Evolutionary conservation across 2,329 filamentous ascomycete species (phyloP).

Genomic region (Neonectria coccinea): DNA sequence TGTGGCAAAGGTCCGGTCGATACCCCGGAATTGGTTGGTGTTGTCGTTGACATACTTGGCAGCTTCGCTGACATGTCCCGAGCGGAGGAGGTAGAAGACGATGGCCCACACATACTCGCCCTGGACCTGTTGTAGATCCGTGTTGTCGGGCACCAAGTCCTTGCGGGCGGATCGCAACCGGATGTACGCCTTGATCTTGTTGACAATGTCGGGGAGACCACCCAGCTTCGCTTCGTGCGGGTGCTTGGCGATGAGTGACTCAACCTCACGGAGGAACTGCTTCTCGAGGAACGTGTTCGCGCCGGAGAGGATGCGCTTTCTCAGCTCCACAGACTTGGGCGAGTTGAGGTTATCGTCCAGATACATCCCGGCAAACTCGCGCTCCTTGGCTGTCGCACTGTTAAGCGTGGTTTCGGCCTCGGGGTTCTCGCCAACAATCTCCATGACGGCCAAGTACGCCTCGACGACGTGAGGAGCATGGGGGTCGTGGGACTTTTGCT

Average conservation of each 20-base stretch:
- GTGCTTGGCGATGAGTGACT: slow-evolving; percentile 82
- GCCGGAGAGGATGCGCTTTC: slow-evolving; percentile 83
- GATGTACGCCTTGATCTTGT: slow-evolving; percentile 93
- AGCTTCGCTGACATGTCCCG: slow-evolving; percentile 86
- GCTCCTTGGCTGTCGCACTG: slow-evolving; percentile 76
- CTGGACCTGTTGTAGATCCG: slow-evolving; percentile 81
- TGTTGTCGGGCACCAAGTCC: slow-evolving; percentile 84
- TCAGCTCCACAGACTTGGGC: slow-evolving; percentile 71
- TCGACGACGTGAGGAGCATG: slow-evolving; percentile 81
- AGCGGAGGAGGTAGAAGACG: slow-evolving; percentile 90
- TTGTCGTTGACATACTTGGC: slow-evolving; percentile 87
- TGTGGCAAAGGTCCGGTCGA: slow-evolving; percentile 89
- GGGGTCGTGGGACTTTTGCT: slow-evolving; percentile 75
- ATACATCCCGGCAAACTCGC: slow-evolving; percentile 82
- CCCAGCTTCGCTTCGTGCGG: slow-evolving; percentile 90
- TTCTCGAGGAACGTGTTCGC: slow-evolving; percentile 84
- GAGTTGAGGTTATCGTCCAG: slow-evolving; percentile 79
- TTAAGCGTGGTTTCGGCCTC: slow-evolving; percentile 69
- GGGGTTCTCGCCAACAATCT: slow-evolving; percentile 80
- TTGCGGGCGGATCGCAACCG: slow-evolving; percentile 82
- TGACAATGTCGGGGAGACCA: slow-evolving; percentile 86
- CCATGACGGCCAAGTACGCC: slow-evolving; percentile 83
- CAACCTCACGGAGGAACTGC: slow-evolving; percentile 82
- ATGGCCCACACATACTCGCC: slow-evolving; percentile 94
- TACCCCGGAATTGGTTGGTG: slow-evolving; percentile 83